Base-by-base conservation (phyloP, 148 eudicot species). In the Heliosperma pusillum region DNA sequence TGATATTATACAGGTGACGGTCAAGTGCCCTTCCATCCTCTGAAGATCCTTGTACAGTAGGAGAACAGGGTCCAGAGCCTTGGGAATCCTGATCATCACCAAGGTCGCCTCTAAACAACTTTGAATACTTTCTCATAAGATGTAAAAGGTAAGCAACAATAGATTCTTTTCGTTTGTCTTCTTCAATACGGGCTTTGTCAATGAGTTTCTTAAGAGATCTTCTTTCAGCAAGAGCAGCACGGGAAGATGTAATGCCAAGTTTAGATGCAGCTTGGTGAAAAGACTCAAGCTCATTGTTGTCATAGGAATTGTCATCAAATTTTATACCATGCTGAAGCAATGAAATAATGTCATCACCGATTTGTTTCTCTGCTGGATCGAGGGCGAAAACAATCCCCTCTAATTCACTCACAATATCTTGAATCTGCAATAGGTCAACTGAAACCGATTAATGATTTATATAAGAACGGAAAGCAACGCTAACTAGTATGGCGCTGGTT, bases 41-140 rank as follows among this genome's bases (percentile, higher is more conserved):
- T 10, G 87, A 83, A 76, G 87, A 77, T 74, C 88, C 96, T 65
- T 85, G 88, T 44, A 95, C 84, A 30, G 98, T 89, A 7, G 98
- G 98, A 44, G 98, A 95, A 85, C 98, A 95, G 73, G 98, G 98
- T 24, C 96, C 89, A 61, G 98, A 95, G 19, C 98, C 96, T 81
- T 92, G 98, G 70, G 98, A 95, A 77, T 95, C 98, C 74, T 90
- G 90, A 79, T 95, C 98, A 78, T 95, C 98, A 24, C 88, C 88
- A 72, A 95, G 81, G 68, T 95, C 98, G 73, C 87, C 89, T 76
- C 97, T 87, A 81, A 95, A 95, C 75, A 95, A 76, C 84, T 95
- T 95, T 17, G 98, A 92, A 74, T 95, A 95, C 82, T 95, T 95
- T 62, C 88, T 88, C 92, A 95, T 92, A 53, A 95, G 92, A 80